A percentile compares a stretch with the other conserved stretches of the same genome.
Evolutionary conservation across 192 early-diverging fungal genomes (phyloP).

Genomic region (Backusella parvicylindrica): DNA sequence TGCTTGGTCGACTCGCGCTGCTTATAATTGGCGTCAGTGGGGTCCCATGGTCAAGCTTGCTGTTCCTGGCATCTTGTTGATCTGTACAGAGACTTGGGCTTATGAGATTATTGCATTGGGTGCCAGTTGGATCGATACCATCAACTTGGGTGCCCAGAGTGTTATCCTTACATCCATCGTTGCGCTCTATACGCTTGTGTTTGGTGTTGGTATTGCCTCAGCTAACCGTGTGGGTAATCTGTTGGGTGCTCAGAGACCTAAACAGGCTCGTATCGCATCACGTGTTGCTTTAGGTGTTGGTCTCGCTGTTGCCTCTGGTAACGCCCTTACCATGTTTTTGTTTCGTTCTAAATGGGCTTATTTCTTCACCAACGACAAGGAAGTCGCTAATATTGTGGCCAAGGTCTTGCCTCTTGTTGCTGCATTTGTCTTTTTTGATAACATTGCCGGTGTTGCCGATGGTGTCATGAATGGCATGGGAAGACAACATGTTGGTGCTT

Average conservation of each 20-base stretch:
- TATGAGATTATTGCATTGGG: conserved; percentile 68
- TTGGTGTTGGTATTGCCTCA: conserved; percentile 53
- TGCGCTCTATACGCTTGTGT: conserved; percentile 48
- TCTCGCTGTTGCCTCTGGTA: conserved; percentile 43
- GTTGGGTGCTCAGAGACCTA: conserved; percentile 47
- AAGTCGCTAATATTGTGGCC: conserved; percentile 65
- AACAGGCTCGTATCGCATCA: conserved; percentile 53
- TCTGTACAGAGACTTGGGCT: conserved; percentile 63
- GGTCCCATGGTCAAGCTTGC: conserved; percentile 59
- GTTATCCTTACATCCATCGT: conserved; percentile 53
- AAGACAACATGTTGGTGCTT: conserved; percentile 63
- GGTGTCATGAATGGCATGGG: conserved; percentile 77
- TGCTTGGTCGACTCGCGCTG: conserved; percentile 56
- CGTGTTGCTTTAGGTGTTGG: conserved; percentile 44
- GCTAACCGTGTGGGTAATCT: conserved; percentile 56
- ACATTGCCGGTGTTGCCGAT: conserved; percentile 58
- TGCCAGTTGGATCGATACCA: conserved; percentile 60
- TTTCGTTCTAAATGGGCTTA: conserved; percentile 59
- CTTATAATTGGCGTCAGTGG: conserved; percentile 39
- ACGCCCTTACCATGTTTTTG: conserved; percentile 45
- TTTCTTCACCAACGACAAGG: conserved; percentile 64
- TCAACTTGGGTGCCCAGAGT: conserved; percentile 54
- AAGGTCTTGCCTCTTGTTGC: conserved; percentile 76
- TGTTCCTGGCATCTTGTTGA: conserved; percentile 73
- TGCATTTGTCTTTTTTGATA: conserved; percentile 67